phyloP scores from a whole-genome alignment of 352 stramenopile genomes.

The Phytophthora litchii region DNA sequence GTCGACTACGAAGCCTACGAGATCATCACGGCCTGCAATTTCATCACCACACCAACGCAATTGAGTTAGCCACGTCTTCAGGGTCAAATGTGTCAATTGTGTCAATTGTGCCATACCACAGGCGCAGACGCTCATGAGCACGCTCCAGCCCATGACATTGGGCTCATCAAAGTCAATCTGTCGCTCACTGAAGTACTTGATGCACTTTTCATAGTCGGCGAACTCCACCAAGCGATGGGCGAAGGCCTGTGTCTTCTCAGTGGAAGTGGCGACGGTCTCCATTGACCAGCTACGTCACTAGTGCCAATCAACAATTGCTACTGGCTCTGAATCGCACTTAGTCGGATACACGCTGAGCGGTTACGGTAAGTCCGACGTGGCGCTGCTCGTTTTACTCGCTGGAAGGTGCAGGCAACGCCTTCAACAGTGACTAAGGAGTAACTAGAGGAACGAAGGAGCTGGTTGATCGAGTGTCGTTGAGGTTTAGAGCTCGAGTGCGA shows the following conservation, averaged over 20 bases:
- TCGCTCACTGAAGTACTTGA: constrained; percentile 67
- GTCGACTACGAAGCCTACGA: constrained; percentile 62
- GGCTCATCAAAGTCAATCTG: constrained; percentile 61
- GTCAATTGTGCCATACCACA: constrained; percentile 59
- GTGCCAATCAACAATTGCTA: constrained; percentile 17
- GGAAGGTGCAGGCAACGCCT: constrained; percentile 32
- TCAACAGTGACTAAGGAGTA: background rate
- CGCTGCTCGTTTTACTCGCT: constrained; percentile 22
- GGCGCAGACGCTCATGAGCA: constrained; percentile 84
- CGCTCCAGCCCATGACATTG: constrained; percentile 70
- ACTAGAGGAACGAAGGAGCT: background rate
- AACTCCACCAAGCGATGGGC: constrained; percentile 82
- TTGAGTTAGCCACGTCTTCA: background rate
- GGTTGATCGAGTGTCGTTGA: constrained; percentile 1
- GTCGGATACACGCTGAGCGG: constrained; percentile 3
- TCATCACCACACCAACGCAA: constrained; percentile 6
- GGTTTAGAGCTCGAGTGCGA: background rate
- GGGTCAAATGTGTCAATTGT: too few relatives aligned
- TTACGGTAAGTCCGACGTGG: constrained; percentile 9
- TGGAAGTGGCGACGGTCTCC: constrained; percentile 6
- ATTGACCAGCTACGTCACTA: constrained; percentile 16
- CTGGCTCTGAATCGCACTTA: constrained; percentile 30
- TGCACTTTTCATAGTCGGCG: constrained; percentile 55
- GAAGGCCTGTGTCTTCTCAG: constrained; percentile 60
- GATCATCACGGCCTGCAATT: constrained; percentile 60